Evolutionary conservation across 495 filamentous ascomycete genomes (phyloP).

Genomic region (Oleoguttula mirabilis): DNA sequence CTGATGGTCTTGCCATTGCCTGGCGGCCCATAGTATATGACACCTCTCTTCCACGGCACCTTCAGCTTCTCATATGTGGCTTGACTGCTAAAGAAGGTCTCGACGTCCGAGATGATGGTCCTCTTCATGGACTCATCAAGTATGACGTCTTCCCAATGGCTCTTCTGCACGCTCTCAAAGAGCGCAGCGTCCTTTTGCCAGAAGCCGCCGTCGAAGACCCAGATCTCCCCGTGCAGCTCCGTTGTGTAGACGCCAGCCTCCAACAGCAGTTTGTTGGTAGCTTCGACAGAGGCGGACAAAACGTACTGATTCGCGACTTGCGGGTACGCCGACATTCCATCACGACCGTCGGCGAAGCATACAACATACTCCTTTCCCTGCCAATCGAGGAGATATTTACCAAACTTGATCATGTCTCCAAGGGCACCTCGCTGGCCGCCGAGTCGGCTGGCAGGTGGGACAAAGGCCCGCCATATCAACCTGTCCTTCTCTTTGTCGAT

Average conservation of each 20-base stretch:
- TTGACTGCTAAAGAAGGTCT: conserved; percentile 45
- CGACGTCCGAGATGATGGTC: conserved; percentile 45
- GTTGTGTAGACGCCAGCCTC: conserved; percentile 37
- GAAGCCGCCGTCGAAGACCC: conserved; percentile 47
- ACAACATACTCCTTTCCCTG: conserved; percentile 39
- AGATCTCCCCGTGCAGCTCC: conserved; percentile 49
- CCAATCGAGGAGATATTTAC: conserved; percentile 42
- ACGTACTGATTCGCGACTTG: conserved; percentile 37
- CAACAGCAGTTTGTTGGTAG: conserved; percentile 41
- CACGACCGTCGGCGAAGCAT: conserved; percentile 40
- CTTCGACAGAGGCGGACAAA: conserved; percentile 30
- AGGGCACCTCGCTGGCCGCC: conserved; percentile 37
- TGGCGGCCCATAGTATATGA: conserved; percentile 49
- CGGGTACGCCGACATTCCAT: conserved; percentile 30
- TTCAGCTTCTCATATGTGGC: conserved; percentile 44
- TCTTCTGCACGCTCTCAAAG: conserved; percentile 42
- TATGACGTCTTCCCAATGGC: conserved; percentile 53
- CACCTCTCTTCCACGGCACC: conserved; percentile 52
- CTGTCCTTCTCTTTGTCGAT: conserved; percentile 29
- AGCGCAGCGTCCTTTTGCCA: conserved; percentile 52
- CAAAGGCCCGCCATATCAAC: conserved; percentile 35
- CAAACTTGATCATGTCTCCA: conserved; percentile 35
- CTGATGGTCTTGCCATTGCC: conserved; percentile 35
- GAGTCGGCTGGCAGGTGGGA: conserved; percentile 40
- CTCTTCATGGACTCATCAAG: conserved; percentile 51